Conservation (phyloP, 73 alveolate species). For the Strombidium stylifer region DNA sequence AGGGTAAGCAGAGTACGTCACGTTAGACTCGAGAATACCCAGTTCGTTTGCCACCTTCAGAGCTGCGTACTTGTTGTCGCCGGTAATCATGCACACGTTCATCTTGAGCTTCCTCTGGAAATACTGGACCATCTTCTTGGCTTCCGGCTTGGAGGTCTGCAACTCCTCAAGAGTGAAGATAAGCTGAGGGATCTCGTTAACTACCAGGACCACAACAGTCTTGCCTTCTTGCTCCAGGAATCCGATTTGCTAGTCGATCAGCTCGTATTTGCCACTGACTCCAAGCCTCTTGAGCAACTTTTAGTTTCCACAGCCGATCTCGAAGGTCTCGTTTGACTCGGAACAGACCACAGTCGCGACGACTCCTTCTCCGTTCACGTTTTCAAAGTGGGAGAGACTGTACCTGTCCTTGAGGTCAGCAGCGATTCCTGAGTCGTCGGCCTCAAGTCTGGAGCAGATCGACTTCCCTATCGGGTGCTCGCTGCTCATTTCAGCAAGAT, state of each 20-base stretch:
- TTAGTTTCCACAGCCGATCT: slow-evolving; percentile 52
- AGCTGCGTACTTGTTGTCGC: slow-evolving; percentile 80
- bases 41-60: slow-evolving; percentile 59
- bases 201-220: slow-evolving; percentile 54
- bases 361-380: slow-evolving; percentile 74
- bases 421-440: neutral
- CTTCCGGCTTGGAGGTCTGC: slow-evolving; percentile 54
- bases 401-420: slow-evolving; percentile 4
- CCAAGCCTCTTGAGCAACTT: slow-evolving; percentile 31
- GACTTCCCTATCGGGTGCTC: slow-evolving; percentile 81
- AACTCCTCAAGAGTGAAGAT: slow-evolving; percentile 62
- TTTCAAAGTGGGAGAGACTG: slow-evolving; percentile 35
- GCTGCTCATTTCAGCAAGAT: slow-evolving; percentile 39
- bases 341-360: slow-evolving; percentile 13
- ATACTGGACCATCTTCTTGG: slow-evolving; percentile 35
- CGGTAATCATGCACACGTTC: slow-evolving; percentile 77
- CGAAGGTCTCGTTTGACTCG: neutral
- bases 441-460: slow-evolving; percentile 21
- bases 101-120: slow-evolving; percentile 41
- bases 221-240: slow-evolving; percentile 65
- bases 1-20: slow-evolving; percentile 76
- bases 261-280: too few relatives aligned
- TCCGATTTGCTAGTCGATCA: slow-evolving; percentile 19
- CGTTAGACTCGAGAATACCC: slow-evolving; percentile 58
- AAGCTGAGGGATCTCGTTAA: slow-evolving; percentile 41